Evolutionary conservation across 306 rosid genomes (phyloP).

Genomic region (Cucumis hystrix): DNA sequence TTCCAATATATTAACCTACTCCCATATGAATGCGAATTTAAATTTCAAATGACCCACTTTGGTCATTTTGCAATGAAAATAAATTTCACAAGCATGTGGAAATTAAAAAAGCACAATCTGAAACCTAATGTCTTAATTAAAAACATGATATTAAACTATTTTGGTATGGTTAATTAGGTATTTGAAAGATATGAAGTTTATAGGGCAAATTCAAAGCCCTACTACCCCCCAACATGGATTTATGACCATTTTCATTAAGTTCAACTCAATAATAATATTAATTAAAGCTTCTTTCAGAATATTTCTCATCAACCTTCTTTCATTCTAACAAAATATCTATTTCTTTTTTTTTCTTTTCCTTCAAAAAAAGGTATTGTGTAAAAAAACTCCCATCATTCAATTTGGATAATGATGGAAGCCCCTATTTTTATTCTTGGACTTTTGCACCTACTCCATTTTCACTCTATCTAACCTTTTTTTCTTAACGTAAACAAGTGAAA

Average conservation of each 20-base stretch:
- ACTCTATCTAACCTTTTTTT: too few relatives aligned
- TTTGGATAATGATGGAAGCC: neutral
- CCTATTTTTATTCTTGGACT: neutral
- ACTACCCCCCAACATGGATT: neutral
- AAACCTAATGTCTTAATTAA: neutral
- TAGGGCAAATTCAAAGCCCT: neutral
- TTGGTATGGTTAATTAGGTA: neutral
- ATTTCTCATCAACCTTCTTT: neutral
- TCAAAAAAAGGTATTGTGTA: too few relatives aligned
- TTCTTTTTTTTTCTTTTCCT: too few relatives aligned
- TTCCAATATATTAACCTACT: too few relatives aligned
- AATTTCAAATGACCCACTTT: too few relatives aligned
- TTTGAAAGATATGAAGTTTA: too few relatives aligned
- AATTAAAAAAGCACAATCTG: neutral
- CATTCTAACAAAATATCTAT: neutral
- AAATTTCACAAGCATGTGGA: neutral
- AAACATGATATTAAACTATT: neutral
- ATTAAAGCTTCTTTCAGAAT: neutral
- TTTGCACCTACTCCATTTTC: neutral
- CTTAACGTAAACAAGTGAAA: too few relatives aligned
- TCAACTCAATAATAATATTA: neutral
- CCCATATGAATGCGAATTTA: too few relatives aligned
- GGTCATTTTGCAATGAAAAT: too few relatives aligned
- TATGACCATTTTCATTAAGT: neutral
- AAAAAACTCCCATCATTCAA: too few relatives aligned